Base-by-base conservation (phyloP, 177 flowering plant genomes). In the Vitis hybrid region DNA sequence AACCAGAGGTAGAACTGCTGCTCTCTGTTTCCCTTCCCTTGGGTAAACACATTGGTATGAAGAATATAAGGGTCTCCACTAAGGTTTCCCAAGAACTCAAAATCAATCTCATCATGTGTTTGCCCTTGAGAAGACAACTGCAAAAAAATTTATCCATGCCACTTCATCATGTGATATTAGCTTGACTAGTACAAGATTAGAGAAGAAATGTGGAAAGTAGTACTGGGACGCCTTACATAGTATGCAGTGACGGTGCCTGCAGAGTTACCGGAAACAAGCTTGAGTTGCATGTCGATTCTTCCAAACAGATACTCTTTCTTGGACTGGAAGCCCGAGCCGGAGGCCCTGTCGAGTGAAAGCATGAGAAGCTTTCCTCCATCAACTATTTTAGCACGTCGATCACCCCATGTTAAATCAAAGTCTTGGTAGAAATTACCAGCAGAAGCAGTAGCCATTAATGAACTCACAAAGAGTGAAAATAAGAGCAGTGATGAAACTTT, bases 221-320 rank as follows among this genome's bases (percentile, higher is more conserved):
- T 26, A 26, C 30, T 26, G n/a, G 58, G 13, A 15, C 2, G 10
- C 15, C 70, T 51, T 66, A 75, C 78, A 32, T 76, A 76, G 73
- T 49, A 76, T 11, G 79, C 64, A 30, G 79, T 76, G 70, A 76
- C 79, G 1, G 79, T 70, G 48, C 79, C 79, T n/a, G 79, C 75
- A 62, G 79, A 76, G 32, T 76, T 68, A 3, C 79, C 76, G 13
- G 75, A 2, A 12, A 77, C 74, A 14, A 77, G 80, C 62, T 73
- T 77, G 57, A 77, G 64, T 21, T 77, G 70, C 70, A 69, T 69
- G 51, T 77, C 74, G 10, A 77, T 60, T 39, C 74, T 69, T 21
- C 73, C 80, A 30, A 72, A 77, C 10, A 72, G 76, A 62, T 68
- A 77, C 14, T 69, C 64, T 45, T n/a, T 60, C 70, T 77, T 77